Percentiles rank a stretch among this genome's conserved stretches.
Conservation (phyloP, 352 stramenopile genomes). For the Thalassiosira oceanica region DNA sequence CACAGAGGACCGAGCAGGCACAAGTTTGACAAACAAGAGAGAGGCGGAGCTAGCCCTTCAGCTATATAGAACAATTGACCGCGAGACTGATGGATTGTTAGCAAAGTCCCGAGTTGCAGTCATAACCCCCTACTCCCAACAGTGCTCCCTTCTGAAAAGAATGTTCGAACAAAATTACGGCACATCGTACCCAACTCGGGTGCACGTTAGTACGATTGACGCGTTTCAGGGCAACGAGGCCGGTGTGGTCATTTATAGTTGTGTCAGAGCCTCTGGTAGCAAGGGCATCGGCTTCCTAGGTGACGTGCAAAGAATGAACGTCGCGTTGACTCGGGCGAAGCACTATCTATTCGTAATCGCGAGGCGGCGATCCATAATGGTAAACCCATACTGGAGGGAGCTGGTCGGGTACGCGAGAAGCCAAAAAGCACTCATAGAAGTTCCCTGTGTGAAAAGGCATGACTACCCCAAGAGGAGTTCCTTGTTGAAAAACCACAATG, state of each 20-base stretch:
- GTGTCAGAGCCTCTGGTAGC: conserved; percentile 80
- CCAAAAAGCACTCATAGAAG: conserved; percentile 10
- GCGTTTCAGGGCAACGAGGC: conserved; percentile 94
- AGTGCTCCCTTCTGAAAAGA: conserved; percentile 65
- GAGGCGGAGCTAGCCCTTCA: conserved; percentile 73
- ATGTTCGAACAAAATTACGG: conserved; percentile 42
- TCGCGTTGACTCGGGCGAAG: conserved; percentile 54
- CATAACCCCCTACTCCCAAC: conserved; percentile 94
- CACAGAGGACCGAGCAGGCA: conserved; percentile 73
- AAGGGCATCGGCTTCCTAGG: conserved; percentile 95
- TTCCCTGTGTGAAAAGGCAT: conserved; percentile 5
- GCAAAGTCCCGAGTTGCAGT: conserved; percentile 84
- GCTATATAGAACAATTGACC: conserved; percentile 42
- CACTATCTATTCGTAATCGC: conserved; percentile 35
- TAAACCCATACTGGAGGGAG: conserved; percentile 27
- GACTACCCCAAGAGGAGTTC: not conserved
- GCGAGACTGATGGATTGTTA: conserved; percentile 10
- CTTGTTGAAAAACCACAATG: not conserved
- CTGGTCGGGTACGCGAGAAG: conserved; percentile 15
- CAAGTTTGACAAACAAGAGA: conserved; percentile 67
- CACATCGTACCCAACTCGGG: conserved; percentile 24
- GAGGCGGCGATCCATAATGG: conserved; percentile 14
- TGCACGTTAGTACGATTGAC: conserved; percentile 84
- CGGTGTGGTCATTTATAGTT: conserved; percentile 89
- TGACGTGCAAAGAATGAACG: conserved; percentile 93